Evolutionary conservation across 208 protist genomes (phyloP).

Genomic region (Acanthamoeba healyi): DNA sequence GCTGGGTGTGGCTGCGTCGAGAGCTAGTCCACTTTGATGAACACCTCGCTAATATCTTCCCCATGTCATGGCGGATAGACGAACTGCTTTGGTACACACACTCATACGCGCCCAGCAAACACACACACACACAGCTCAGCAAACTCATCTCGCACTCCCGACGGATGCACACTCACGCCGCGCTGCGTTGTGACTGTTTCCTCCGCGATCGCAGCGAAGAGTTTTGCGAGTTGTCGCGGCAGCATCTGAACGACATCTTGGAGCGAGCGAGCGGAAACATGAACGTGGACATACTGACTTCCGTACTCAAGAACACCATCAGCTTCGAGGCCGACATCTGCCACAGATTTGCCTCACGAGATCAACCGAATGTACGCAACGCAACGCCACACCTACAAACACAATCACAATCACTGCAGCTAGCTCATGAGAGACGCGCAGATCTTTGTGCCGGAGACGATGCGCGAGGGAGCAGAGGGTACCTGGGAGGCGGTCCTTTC

Average conservation of each 20-base stretch:
- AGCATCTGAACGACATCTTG: slow-evolving; percentile 74
- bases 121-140: too few relatives aligned
- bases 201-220: neutral
- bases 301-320: slow-evolving; percentile 95
- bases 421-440: slow-evolving; percentile 91
- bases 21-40: slow-evolving; percentile 49
- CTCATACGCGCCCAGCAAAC: too few relatives aligned
- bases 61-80: slow-evolving; percentile 9
- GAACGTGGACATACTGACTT: slow-evolving; percentile 93
- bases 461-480: slow-evolving; percentile 52
- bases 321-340: slow-evolving; percentile 95
- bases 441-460: slow-evolving; percentile 24
- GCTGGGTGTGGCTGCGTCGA: slow-evolving; percentile 32
- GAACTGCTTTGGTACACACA: neutral
- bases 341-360: slow-evolving; percentile 89
- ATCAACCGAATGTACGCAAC: slow-evolving; percentile 73
- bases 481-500: neutral
- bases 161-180: too few relatives aligned
- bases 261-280: slow-evolving; percentile 87
- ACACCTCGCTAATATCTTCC: slow-evolving; percentile 15
- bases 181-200: too few relatives aligned
- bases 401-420: slow-evolving; percentile 41
- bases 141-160: too few relatives aligned
- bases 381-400: neutral
- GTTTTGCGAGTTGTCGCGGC: slow-evolving; percentile 35